Percentiles rank a stretch among this genome's conserved stretches.
Conservation (phyloP, 495 filamentous ascomycete species). For the Xylaria flabelliformis region DNA sequence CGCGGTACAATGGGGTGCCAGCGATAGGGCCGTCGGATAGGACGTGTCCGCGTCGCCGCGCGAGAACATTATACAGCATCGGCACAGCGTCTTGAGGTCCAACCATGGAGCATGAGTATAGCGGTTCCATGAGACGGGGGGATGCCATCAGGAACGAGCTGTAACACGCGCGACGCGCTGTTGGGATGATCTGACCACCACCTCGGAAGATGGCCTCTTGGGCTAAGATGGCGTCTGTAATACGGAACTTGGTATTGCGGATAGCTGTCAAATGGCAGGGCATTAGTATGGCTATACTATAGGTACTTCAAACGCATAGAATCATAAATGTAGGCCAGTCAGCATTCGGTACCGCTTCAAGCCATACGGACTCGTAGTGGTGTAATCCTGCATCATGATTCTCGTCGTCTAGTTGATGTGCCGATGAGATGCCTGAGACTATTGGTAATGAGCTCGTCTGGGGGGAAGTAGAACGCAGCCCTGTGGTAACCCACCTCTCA, state of each 20-base stretch:
- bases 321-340: constrained; percentile 5
- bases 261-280: constrained; percentile 65
- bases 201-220: constrained; percentile 91
- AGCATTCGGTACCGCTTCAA: not conserved
- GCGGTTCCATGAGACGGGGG: constrained; percentile 92
- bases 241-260: constrained; percentile 92
- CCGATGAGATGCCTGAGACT: not conserved
- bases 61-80: constrained; percentile 88
- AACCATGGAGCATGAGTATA: constrained; percentile 91
- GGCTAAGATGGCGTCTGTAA: constrained; percentile 89
- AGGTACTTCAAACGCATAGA: constrained; percentile 15
- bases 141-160: constrained; percentile 96
- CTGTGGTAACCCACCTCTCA: constrained; percentile 12
- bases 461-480: constrained; percentile 18
- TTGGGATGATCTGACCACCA: constrained; percentile 97
- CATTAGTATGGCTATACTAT: constrained; percentile 30
- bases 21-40: constrained; percentile 91
- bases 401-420: constrained; percentile 9
- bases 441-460: constrained; percentile 17
- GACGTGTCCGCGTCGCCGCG: constrained; percentile 88
- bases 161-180: constrained; percentile 88
- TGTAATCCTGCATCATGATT: constrained; percentile 10
- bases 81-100: constrained; percentile 90
- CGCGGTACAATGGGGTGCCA: constrained; percentile 92
- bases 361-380: not conserved